Conservation (phyloP, 352 stramenopile species). For the Phytophthora quininea region DNA sequence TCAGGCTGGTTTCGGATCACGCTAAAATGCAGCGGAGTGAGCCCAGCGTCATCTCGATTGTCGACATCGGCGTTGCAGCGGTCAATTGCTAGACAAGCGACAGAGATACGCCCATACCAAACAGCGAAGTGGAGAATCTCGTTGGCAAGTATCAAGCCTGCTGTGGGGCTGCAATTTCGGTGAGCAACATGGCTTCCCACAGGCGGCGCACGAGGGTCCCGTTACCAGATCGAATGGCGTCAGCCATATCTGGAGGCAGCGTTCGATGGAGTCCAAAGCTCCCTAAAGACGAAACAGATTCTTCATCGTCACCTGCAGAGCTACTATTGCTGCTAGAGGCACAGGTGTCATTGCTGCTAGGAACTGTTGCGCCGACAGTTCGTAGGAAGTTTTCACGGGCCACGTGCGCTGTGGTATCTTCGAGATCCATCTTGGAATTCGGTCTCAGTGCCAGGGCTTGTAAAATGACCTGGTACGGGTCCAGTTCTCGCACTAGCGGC, state of each 20-base stretch:
- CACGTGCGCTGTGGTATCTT: constrained; percentile 68
- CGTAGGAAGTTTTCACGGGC: constrained; percentile 55
- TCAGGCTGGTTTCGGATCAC: constrained; percentile 83
- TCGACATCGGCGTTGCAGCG: constrained; percentile 70
- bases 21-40: constrained; percentile 82
- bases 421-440: constrained; percentile 49
- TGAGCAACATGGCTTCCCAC: constrained; percentile 59
- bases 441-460: constrained; percentile 59
- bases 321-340: constrained; percentile 37
- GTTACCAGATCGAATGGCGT: constrained; percentile 48
- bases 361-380: constrained; percentile 23
- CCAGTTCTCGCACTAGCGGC: constrained; percentile 67
- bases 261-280: constrained; percentile 67
- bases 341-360: constrained; percentile 23
- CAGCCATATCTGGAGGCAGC: constrained; percentile 56
- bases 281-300: constrained; percentile 33
- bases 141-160: constrained; percentile 61
- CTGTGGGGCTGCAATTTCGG: constrained; percentile 23
- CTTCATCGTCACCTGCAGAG: constrained; percentile 34
- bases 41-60: constrained; percentile 64
- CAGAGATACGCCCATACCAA: constrained; percentile 62
- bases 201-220: constrained; percentile 39
- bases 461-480: constrained; percentile 79
- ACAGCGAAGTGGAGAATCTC: constrained; percentile 82
- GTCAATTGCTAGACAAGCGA: constrained; percentile 74